Base-by-base conservation (phyloP, 345 rosid species). In the Syzygium aqueum region DNA sequence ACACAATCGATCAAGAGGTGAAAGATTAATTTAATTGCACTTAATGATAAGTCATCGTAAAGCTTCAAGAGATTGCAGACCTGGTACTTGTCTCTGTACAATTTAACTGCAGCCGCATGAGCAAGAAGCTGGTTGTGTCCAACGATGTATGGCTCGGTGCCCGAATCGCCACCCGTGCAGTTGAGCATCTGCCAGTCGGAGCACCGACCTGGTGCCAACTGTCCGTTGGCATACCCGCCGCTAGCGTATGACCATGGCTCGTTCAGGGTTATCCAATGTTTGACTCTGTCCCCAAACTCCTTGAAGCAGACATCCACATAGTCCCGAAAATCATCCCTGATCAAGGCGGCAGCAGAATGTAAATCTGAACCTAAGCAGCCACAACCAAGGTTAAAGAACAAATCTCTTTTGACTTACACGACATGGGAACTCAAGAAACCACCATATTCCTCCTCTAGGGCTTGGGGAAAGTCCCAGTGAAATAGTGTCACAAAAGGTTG, bases 51-150 rank as follows among this genome's bases (percentile, higher is more conserved):
- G 50, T 40, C 11, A 43, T 49, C 5, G 4, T 2, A 7, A 25
- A 43, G 6, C 43, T 43, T 28, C 33, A 27, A 56, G 46, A 22
- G 56, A 84, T 27, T 16, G n/a, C 2, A 22, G 27, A 93, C 95
- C 89, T 90, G 87, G 21, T 91, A 92, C 78, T 90, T 92, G 5
- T 86, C 77, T 51, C 73, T 89, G 46, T 94, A 94, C 30, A 92
- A n/a, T 28, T 85, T 49, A 5, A 90, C 94, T 1, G 91, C 94
- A 2, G 89, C 84, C 2, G 92, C 94, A 87, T 94, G 95, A 84
- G 96, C 94, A 86, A 94, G 95, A 82, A 93, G 87, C 54, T 56
- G 87, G 84, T 94, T 54, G 86, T 94, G 95, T 0, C 87, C 46
- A 1, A 90, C 94, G 27, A 92, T 6, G 54, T 92, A 94, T 0